A percentile compares a stretch with the other conserved stretches of the same genome.
phyloP scores from a whole-genome alignment of 805 yeast species.

The Kodamaea sagamina region DNA sequence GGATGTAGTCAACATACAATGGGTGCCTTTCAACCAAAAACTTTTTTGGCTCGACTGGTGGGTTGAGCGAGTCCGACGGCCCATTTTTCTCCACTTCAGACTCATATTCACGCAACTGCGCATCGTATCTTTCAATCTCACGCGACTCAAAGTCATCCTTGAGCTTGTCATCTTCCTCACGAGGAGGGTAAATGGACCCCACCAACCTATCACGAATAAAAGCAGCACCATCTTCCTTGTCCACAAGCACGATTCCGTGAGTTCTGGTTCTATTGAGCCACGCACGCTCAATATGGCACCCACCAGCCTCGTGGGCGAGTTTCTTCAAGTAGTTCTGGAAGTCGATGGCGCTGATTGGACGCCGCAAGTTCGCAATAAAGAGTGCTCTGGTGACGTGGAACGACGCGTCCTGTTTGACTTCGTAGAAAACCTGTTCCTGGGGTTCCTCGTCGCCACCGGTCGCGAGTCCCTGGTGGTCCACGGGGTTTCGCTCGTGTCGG shows the following conservation, averaged over 20 bases:
- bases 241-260: constrained; percentile 44
- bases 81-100: constrained; percentile 17
- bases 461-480: constrained; percentile 24
- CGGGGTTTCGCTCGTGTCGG: constrained; percentile 6
- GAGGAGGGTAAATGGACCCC: constrained; percentile 36
- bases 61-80: constrained; percentile 2
- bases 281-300: constrained; percentile 40
- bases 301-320: constrained; percentile 26
- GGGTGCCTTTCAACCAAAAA: constrained; percentile 23
- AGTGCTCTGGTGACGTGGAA: constrained; percentile 46
- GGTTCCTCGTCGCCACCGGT: constrained; percentile 18
- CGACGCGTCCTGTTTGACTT: constrained; percentile 29
- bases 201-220: constrained; percentile 35
- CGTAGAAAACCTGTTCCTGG: constrained; percentile 37
- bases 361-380: constrained; percentile 45
- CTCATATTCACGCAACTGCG: constrained; percentile 13
- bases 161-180: constrained; percentile 25
- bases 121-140: constrained; percentile 24
- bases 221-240: constrained; percentile 43
- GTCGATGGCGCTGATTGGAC: constrained; percentile 39
- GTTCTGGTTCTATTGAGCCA: constrained; percentile 46
- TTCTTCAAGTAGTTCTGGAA: constrained; percentile 39
- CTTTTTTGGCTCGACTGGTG: constrained; percentile 22
- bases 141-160: constrained; percentile 19
- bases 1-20: constrained; percentile 45